Conservation (phyloP, 2,329 filamentous ascomycete genomes). For the Arthrobotrys sphaeroides region DNA sequence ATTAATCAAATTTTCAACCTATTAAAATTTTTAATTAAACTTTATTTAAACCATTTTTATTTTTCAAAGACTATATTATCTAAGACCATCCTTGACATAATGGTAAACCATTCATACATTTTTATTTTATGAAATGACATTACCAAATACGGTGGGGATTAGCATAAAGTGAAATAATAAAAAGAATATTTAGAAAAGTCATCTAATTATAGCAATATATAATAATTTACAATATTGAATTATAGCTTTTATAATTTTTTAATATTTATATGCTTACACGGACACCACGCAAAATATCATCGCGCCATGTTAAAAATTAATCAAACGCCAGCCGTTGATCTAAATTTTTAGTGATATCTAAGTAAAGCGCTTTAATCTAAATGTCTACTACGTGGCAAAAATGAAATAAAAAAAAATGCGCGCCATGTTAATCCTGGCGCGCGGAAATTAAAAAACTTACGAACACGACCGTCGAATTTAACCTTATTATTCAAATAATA, state of each 20-base stretch:
- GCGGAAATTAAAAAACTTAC: too few species aligned
- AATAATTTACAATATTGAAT: constrained; percentile 2
- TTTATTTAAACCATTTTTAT: too few species aligned
- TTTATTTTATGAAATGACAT: constrained; percentile 3
- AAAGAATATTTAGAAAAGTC: not conserved
- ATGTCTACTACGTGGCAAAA: not conserved
- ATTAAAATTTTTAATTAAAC: too few species aligned
- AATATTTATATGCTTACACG: not conserved
- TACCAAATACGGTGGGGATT: not conserved
- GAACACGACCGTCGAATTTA: too few species aligned
- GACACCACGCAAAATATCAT: not conserved
- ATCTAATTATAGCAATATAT: not conserved
- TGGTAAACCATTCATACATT: not conserved
- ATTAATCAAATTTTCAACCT: too few species aligned
- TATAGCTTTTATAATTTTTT: not conserved
- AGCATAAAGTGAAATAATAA: too few species aligned
- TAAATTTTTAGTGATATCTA: not conserved
- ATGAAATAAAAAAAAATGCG: constrained; percentile 13
- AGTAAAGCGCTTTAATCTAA: constrained; percentile 3
- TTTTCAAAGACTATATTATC: too few species aligned
- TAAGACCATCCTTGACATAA: not conserved
- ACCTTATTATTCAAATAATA: too few species aligned
- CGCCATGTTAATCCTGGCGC: too few species aligned
- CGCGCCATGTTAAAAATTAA: not conserved
- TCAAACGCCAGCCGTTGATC: not conserved